Conservation (phyloP, 345 rosid genomes). For the Noccaea bulbosa region DNA sequence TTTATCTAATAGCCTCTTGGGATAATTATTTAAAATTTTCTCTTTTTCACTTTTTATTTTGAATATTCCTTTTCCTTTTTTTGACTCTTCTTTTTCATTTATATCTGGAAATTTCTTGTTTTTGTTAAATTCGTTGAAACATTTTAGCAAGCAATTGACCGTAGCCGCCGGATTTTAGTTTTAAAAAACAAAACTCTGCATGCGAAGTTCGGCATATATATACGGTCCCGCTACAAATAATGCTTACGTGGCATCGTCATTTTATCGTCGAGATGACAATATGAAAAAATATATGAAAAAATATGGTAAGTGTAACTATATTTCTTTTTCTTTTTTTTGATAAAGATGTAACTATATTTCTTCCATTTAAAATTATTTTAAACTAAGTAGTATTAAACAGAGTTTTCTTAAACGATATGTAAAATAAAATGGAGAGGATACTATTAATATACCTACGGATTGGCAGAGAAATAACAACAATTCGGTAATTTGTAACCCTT, state of each 20-base stretch:
- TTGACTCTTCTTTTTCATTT: constrained; percentile 15
- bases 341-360: too few species aligned
- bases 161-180: constrained; percentile 32
- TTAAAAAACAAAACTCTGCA: constrained; percentile 20
- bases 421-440: too few species aligned
- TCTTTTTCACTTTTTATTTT: constrained; percentile 7
- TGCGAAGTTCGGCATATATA: constrained; percentile 29
- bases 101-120: neutral
- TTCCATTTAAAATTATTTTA: too few species aligned
- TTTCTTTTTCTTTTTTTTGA: too few species aligned
- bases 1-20: constrained; percentile 41
- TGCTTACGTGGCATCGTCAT: neutral
- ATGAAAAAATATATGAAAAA: too few species aligned
- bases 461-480: too few species aligned
- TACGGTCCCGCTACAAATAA: neutral
- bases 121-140: constrained; percentile 1
- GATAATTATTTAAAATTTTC: constrained; percentile 20
- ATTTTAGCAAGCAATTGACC: constrained; percentile 20
- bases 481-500: too few species aligned
- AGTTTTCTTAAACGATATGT: too few species aligned
- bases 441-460: too few species aligned
- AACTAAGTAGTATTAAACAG: too few species aligned
- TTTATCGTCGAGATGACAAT: too few species aligned
- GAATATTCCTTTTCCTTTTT: constrained; percentile 28
- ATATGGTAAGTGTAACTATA: too few species aligned